Evolutionary conservation across 768 basidiomycete genomes (phyloP), one percentile per base, ranked within the genome.

Genomic region (Pulveroboletus ravenelii): DNA sequence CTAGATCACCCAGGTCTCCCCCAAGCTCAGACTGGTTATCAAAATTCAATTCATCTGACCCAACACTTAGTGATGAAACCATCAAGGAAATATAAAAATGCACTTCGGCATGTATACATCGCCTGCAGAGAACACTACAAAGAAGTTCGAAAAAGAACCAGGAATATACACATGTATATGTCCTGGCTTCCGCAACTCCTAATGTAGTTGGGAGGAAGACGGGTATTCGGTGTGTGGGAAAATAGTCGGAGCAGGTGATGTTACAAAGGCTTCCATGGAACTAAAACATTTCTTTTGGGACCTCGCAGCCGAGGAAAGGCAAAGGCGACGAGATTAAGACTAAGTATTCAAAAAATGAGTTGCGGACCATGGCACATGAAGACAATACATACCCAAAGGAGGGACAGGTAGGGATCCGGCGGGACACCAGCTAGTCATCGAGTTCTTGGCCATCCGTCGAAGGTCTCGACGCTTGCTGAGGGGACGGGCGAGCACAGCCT

Each of bases 261-360:
- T 31, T 17, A 38, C 23, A 30, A 15, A 12, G 23, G 20, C 12
- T 35, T 23, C 18, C 14, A 41, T 35, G 12, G 12, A 31, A 12
- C 27, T 15, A 15, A 51, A 13, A 38, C 4, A 18, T 31, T 32
- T n/a, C 17, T 18, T 36, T 36, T 20, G 37, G 25, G 25, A 50
- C 29, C 35, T 42, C 27, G 20, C 25, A 42, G 13, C 31, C 12
- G 12, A 29, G 8, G 15, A 44, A 66, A 27, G 23, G 68, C 23
- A 39, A 34, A 31, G 15, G 10, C 17, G 5, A 10, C 30, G 18
- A 52, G 35, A n/a, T 43, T 15, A 25, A 52, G 36, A 38, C 51
- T 52, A 10, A 36, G 6, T 20, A 18, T 30, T 49, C 8, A 23
- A 12, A 9, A 20, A 15, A 6, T n/a, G 6, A 6, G 10, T 23